A percentile compares a stretch with the other conserved stretches of the same genome.
phyloP scores from a whole-genome alignment of 371 early-diverging fungal genomes.

The Cladochytrium tenue region DNA sequence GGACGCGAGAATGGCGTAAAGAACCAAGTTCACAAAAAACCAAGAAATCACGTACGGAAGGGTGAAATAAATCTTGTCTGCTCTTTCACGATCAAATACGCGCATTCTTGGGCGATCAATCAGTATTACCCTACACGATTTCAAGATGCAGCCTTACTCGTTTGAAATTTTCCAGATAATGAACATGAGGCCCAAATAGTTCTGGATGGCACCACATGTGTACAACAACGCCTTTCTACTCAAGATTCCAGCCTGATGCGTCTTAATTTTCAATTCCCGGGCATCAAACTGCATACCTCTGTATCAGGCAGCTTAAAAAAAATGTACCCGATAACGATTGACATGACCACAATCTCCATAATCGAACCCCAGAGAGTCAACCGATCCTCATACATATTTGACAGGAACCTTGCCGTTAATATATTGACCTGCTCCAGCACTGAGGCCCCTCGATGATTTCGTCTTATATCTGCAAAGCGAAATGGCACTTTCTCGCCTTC shows the following conservation, averaged over 20 bases:
- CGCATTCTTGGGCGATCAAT: conserved; percentile 25
- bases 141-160: conserved; percentile 26
- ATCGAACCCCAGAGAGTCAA: conserved; percentile 39
- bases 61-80: conserved; percentile 45
- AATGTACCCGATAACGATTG: conserved; percentile 26
- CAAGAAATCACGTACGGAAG: conserved; percentile 37
- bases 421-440: conserved; percentile 31
- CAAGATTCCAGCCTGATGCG: conserved; percentile 32
- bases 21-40: conserved; percentile 33
- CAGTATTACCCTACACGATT: not conserved
- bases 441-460: conserved; percentile 10
- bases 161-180: conserved; percentile 36
- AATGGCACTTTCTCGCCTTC: not conserved
- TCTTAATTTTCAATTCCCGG: not conserved
- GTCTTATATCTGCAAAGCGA: not conserved
- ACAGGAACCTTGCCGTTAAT: conserved; percentile 22
- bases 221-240: conserved; percentile 33
- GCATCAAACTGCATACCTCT: not conserved
- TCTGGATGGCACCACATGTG: conserved; percentile 26
- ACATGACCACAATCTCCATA: conserved; percentile 32
- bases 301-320: conserved; percentile 31
- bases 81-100: conserved; percentile 45
- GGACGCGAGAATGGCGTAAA: conserved; percentile 25
- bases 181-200: conserved; percentile 40
- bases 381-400: conserved; percentile 38